These are phyloP conservation scores for Daldinia childiae DNA, from an alignment of 495 filamentous ascomycete species.

Conservation along the genomic window DNA sequence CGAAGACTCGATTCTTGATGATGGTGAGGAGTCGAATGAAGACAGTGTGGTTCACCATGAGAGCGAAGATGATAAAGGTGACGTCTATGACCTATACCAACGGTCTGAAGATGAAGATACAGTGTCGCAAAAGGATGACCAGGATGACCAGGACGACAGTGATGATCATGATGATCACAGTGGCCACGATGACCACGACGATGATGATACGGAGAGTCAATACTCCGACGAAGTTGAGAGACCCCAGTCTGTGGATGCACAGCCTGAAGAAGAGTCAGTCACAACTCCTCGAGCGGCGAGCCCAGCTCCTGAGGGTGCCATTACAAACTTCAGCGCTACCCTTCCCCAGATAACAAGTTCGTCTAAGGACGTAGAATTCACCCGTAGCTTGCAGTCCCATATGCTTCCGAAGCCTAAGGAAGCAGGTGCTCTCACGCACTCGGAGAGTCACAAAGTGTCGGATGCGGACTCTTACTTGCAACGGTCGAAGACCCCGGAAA, in stretches of 20 bases:
- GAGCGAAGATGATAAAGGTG: constrained; percentile 69
- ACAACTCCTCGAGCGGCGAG: constrained; percentile 58
- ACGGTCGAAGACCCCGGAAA: constrained; percentile 73
- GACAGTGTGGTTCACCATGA: constrained; percentile 74
- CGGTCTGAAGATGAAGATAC: constrained; percentile 51
- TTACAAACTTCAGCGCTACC: constrained; percentile 46
- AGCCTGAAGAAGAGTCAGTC: constrained; percentile 33
- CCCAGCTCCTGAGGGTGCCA: constrained; percentile 45
- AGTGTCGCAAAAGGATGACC: constrained; percentile 52
- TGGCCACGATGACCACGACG: not conserved
- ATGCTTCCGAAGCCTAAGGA: constrained; percentile 55
- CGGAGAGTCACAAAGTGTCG: constrained; percentile 56
- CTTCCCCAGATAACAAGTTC: constrained; percentile 38
- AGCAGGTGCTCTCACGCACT: constrained; percentile 39
- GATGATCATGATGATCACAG: not conserved
- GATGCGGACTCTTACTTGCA: constrained; percentile 61
- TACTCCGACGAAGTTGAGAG: constrained; percentile 44
- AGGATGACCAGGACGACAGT: not conserved
- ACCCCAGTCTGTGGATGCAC: constrained; percentile 2
- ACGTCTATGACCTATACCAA: constrained; percentile 73
- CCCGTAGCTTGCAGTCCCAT: constrained; percentile 54
- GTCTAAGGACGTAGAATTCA: constrained; percentile 48
- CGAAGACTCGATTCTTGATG: constrained; percentile 61
- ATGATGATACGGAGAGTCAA: constrained; percentile 41
- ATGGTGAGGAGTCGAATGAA: constrained; percentile 61